Evolutionary conservation across 2,329 filamentous ascomycete genomes (phyloP).

Genomic region (Bertia moriformis): DNA sequence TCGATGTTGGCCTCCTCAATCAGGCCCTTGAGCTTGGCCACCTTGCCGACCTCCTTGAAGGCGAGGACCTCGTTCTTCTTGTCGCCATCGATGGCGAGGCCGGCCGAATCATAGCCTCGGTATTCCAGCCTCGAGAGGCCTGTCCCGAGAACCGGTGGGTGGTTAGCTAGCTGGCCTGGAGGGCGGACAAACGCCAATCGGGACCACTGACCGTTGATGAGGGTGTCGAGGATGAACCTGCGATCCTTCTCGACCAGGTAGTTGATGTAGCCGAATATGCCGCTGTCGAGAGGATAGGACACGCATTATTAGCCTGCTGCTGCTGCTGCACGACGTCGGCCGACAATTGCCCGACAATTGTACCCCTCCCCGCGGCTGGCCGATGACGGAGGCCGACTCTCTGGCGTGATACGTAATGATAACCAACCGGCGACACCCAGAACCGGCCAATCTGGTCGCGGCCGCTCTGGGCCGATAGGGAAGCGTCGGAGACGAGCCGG

Average conservation of each 20-base stretch:
- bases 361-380: too few relatives aligned
- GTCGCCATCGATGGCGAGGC: slow-evolving; percentile 88
- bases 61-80: slow-evolving; percentile 97
- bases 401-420: too few relatives aligned
- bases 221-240: slow-evolving; percentile 86
- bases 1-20: slow-evolving; percentile 74
- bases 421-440: too few relatives aligned
- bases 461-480: too few relatives aligned
- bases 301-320: too few relatives aligned
- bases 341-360: too few relatives aligned
- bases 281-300: too few relatives aligned
- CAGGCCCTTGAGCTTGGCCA: slow-evolving; percentile 86
- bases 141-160: slow-evolving; percentile 18
- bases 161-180: slow-evolving; percentile 1
- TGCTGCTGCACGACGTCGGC: too few relatives aligned
- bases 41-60: slow-evolving; percentile 99
- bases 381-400: too few relatives aligned
- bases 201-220: slow-evolving; percentile 91
- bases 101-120: slow-evolving; percentile 94
- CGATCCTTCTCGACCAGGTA: slow-evolving; percentile 98
- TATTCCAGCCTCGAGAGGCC: slow-evolving; percentile 93
- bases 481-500: too few relatives aligned
- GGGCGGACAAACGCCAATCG: slow-evolving; percentile 10
- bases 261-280: slow-evolving; percentile 98
- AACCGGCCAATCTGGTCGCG: too few relatives aligned